Conservation (phyloP, 305 asterid species). For the Euphrasia arctica region DNA sequence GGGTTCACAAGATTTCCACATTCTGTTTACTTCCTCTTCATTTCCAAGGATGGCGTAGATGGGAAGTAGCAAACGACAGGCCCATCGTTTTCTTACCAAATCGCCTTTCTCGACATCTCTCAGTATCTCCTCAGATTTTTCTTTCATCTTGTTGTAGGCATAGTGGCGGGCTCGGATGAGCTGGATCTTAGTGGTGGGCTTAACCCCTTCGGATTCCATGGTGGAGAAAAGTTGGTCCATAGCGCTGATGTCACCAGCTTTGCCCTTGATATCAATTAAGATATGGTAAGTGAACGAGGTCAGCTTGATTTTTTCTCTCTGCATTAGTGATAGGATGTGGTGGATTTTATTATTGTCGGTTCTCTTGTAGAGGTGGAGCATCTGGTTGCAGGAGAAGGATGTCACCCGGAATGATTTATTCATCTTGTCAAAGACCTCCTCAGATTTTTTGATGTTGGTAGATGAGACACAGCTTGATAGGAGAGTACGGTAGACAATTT, state of each 20-base stretch:
- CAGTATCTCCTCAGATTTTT: slow-evolving; percentile 57
- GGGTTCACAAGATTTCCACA: slow-evolving; percentile 64
- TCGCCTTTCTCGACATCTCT: slow-evolving; percentile 58
- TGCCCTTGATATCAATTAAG: slow-evolving; percentile 56
- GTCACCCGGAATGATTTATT: slow-evolving; percentile 56
- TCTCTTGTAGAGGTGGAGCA: slow-evolving; percentile 66
- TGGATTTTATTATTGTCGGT: slow-evolving; percentile 50
- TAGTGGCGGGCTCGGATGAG: slow-evolving; percentile 45
- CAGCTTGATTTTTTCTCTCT: slow-evolving; percentile 56
- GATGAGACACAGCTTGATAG: slow-evolving; percentile 43
- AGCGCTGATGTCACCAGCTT: slow-evolving; percentile 47
- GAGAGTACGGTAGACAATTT: slow-evolving; percentile 47
- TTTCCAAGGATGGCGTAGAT: slow-evolving; percentile 61
- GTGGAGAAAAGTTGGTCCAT: slow-evolving; percentile 64
- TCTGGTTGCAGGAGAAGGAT: slow-evolving; percentile 54
- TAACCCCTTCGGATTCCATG: slow-evolving; percentile 58
- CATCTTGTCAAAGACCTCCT: slow-evolving; percentile 61
- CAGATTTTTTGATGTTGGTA: slow-evolving; percentile 40
- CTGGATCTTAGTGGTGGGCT: slow-evolving; percentile 37
- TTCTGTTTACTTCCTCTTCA: slow-evolving; percentile 57
- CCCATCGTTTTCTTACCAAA: slow-evolving; percentile 37
- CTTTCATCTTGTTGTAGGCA: slow-evolving; percentile 39
- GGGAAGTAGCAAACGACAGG: slow-evolving; percentile 38
- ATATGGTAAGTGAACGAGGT: slow-evolving; percentile 51
- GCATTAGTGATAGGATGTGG: slow-evolving; percentile 54